Conservation (phyloP, 805 yeast species). For the Kluyveromyces dobzhanskii region DNA sequence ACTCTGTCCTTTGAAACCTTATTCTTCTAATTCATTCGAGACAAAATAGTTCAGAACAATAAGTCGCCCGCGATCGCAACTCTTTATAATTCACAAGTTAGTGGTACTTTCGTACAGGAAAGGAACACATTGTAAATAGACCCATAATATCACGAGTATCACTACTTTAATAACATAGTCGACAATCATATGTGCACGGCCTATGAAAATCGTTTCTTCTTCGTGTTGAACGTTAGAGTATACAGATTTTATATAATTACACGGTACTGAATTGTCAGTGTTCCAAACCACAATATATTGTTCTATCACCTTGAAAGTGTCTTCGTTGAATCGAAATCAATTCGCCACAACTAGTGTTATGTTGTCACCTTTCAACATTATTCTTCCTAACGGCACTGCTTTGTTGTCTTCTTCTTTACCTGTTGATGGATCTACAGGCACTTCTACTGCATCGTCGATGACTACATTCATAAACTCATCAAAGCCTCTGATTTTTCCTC, state of each 20-base stretch:
- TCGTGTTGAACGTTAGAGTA: neutral
- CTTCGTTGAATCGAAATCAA: too few species aligned
- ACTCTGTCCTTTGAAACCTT: conserved; percentile 1
- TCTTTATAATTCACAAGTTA: too few species aligned
- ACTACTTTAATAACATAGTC: too few species aligned
- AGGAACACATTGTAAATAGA: too few species aligned
- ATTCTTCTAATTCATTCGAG: neutral
- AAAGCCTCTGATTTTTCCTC: conserved; percentile 83
- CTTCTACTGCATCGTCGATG: conserved; percentile 54
- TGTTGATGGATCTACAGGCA: conserved; percentile 41
- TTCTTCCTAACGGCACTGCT: conserved; percentile 52
- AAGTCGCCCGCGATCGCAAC: too few species aligned
- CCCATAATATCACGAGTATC: too few species aligned
- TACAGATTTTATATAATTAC: too few species aligned
- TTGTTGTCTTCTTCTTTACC: conserved; percentile 19
- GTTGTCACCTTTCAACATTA: conserved; percentile 88
- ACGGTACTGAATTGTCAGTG: too few species aligned
- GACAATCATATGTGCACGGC: too few species aligned
- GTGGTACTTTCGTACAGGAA: too few species aligned
- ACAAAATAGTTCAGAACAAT: neutral
- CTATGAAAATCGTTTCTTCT: conserved; percentile 1
- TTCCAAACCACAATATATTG: too few species aligned
- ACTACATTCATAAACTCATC: conserved; percentile 95
- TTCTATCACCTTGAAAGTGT: too few species aligned
- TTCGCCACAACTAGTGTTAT: conserved; percentile 58